Percentiles rank a stretch among this genome's conserved stretches.
Evolutionary conservation across 495 filamentous ascomycete species (phyloP).

Genomic region (Cudoniella acicularis): DNA sequence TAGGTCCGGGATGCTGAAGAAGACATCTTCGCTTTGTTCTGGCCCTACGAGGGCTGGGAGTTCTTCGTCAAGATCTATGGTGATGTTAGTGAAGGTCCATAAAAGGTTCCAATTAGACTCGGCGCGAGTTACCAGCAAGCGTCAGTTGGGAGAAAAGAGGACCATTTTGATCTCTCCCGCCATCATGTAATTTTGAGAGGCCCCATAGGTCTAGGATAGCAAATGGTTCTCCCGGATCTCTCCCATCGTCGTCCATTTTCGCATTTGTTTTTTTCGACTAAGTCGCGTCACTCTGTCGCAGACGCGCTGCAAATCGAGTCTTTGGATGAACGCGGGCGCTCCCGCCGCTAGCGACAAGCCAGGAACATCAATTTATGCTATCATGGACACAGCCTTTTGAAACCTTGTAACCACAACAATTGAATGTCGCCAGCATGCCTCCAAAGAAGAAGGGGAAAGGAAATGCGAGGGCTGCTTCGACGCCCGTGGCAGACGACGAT

Average conservation of each 20-base stretch:
- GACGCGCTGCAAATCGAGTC: slow-evolving; percentile 7
- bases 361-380: not conserved
- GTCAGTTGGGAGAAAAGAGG: slow-evolving; percentile 22
- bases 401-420: not conserved
- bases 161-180: slow-evolving; percentile 11
- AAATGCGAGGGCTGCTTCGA: slow-evolving; percentile 35
- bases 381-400: not conserved
- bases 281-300: slow-evolving; percentile 8
- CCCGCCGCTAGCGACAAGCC: not conserved
- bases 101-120: not conserved
- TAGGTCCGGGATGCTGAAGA: slow-evolving; percentile 25
- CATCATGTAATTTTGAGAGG: slow-evolving; percentile 9
- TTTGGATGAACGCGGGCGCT: not conserved
- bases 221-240: slow-evolving; percentile 59
- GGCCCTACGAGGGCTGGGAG: slow-evolving; percentile 11
- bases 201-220: slow-evolving; percentile 66
- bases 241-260: slow-evolving; percentile 30
- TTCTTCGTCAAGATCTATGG: slow-evolving; percentile 17
- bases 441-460: slow-evolving; percentile 62
- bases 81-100: not conserved
- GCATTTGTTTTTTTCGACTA: slow-evolving; percentile 5
- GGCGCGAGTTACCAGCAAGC: slow-evolving; percentile 18
- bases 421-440: slow-evolving; percentile 51
- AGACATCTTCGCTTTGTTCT: slow-evolving; percentile 10
- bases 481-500: slow-evolving; percentile 45